Base-by-base conservation (phyloP, 768 basidiomycete genomes). In the Ramaria sp. region DNA sequence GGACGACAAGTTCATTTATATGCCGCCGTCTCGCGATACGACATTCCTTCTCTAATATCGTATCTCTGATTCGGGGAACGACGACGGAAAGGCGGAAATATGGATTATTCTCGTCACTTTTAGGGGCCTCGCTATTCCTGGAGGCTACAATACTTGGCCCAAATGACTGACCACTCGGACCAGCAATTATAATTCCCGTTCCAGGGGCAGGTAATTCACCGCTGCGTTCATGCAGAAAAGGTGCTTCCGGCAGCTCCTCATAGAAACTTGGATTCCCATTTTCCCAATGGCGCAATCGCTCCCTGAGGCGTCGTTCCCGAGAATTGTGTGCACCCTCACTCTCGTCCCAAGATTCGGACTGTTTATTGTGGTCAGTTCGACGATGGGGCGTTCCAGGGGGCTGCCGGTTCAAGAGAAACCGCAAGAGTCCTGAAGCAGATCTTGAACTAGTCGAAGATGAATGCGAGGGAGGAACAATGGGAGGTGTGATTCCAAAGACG, bases 401-500 rank as follows among this genome's bases (percentile, higher is more conserved):
- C 47, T 62, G 71, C 43, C 73, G 73, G 59, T 67, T 76, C 66
- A 74, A 74, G 30, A 78, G 65, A 47, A 78, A 59, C 58, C 69
- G 74, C 51, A 62, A 70, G 6, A 80, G 56, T 34, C 70, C 69
- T 13, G 62, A 43, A 6, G 50, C 50, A 9, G 37, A 28, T 6
- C 51, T 51, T 7, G 50, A 15, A 22, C 63, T 65, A 15, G 71
- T 61, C 1, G 61, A 61, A 3, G 68, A 57, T 25, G 59, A 3
- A 61, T 67, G 47, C 61, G 63, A 59, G 9, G 78, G 70, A n/a
- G 78, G 74, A 13, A 79, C 69, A n/a, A 91, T 69, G 3, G 87
- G 70, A 25, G 92, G 90, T 0, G 85, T 83, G 62, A 89, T 81
- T n/a, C 91, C 90, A 61, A 95, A 87, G 16, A 96, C 73, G 45